A percentile compares a stretch with the other conserved stretches of the same genome.
Evolutionary conservation across 371 early-diverging fungal genomes (phyloP).

Genomic region (Mucor racemosus): DNA sequence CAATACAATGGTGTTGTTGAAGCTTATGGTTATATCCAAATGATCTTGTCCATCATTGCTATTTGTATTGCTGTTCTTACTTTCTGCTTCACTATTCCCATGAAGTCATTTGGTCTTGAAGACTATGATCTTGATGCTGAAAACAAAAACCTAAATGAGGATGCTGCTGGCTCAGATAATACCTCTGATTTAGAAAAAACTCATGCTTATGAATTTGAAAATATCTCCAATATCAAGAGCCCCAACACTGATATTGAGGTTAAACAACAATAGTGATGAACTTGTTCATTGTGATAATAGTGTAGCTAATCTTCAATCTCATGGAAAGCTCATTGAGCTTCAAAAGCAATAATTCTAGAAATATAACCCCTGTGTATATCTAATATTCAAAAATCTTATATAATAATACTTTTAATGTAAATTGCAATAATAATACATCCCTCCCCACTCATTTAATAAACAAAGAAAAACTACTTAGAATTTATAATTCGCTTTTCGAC

Average conservation of each 20-base stretch:
- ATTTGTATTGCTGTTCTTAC: constrained; percentile 34
- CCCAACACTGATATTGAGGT: too few species aligned
- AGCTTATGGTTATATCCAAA: constrained; percentile 40
- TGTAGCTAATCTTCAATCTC: too few species aligned
- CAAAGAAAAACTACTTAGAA: too few species aligned
- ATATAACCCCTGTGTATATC: neutral
- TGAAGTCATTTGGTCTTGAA: constrained; percentile 46
- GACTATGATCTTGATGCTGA: neutral
- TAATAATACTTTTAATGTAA: too few species aligned
- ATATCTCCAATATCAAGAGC: neutral
- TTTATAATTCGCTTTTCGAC: too few species aligned
- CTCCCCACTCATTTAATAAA: too few species aligned
- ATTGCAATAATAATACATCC: neutral
- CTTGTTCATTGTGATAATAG: too few species aligned
- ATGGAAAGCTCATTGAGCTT: too few species aligned
- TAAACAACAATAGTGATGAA: too few species aligned
- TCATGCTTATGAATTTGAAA: neutral
- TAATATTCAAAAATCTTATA: too few species aligned
- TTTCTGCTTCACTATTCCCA: constrained; percentile 37
- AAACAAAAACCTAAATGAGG: neutral
- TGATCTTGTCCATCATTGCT: constrained; percentile 34
- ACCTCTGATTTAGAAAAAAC: neutral
- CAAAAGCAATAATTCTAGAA: too few species aligned
- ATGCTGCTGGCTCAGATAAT: neutral
- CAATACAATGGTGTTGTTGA: constrained; percentile 36